Evolutionary conservation across 768 basidiomycete species (phyloP), one percentile per base, ranked within the genome.

Genomic region (Serendipita indica): DNA sequence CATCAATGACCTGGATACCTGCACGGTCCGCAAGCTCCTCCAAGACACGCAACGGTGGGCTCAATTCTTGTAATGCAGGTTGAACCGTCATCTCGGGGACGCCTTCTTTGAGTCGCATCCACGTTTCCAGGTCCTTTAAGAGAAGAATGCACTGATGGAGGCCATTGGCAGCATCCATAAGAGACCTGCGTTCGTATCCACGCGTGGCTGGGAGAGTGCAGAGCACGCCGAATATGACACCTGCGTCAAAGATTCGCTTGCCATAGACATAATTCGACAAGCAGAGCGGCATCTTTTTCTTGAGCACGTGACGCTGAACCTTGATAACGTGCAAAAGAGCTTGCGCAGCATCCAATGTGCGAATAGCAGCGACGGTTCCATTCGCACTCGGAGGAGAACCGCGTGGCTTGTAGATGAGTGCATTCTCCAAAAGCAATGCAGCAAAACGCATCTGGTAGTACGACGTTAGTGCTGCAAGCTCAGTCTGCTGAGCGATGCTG

Each of bases 241-340:
- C 45, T 12, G 45, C 25, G 22, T 46, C 45, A 46, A 46, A 46
- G 14, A 46, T 46, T 13, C 45, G 45, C 25, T 46, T 46, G 12
- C 45, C 45, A 27, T 46, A 46, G 45, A 14, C 25, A 27, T 46
- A 46, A 46, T 27, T 46, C 45, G 45, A 46, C 16, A 46, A 27
- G 12, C 14, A 14, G 25, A 46, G 45, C 45, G 45, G 45, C 45
- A 46, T 46, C 45, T 46, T 46, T 22, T 46, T 46, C 45, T 46
- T 46, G 16, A 46, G 1, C 1, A 46, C 45, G 27, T 46, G 45
- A n/a, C 45, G 45, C 25, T 46, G 45, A 13, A 46, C 45, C 13
- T 27, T 10, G 1, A 46, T 16, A 20, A 27, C 45, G 25, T 14
- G 14, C 12, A 46, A 10, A 20, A 46, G 45, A 16, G 13, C 25